Base-by-base conservation (phyloP, 2,329 filamentous ascomycete species). In the Zasmidium citrigriseum region DNA sequence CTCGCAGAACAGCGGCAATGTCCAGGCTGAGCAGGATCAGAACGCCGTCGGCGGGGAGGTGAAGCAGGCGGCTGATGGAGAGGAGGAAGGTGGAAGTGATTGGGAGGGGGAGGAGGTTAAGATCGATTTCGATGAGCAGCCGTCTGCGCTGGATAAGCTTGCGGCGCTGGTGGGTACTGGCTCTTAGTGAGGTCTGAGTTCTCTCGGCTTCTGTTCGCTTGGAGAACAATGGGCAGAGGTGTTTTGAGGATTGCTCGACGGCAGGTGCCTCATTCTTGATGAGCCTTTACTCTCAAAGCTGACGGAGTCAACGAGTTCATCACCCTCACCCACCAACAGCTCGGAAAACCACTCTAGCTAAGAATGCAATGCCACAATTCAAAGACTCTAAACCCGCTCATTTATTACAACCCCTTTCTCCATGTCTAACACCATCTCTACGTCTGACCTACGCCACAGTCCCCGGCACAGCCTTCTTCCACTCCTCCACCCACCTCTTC, bases 401-500 rank as follows among this genome's bases (percentile, higher is more conserved):
- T n/a, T n/a, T n/a, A n/a, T n/a, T n/a, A n/a, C n/a, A n/a, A n/a
- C n/a, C n/a, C n/a, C n/a, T n/a, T n/a, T n/a, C n/a, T n/a, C n/a
- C n/a, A n/a, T n/a, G n/a, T n/a, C n/a, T n/a, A n/a, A n/a, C n/a
- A n/a, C n/a, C n/a, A n/a, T n/a, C n/a, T n/a, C n/a, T n/a, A n/a
- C n/a, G n/a, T n/a, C n/a, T n/a, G n/a, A n/a, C n/a, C n/a, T n/a
- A n/a, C n/a, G n/a, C n/a, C n/a, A 25, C 47, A n/a, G 23, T 23
- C 1, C 21, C 27, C 46, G 38, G 29, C 24, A 16, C 48, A 3
- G 46, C 54, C 10, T 23, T 24, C 54, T 72, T 72, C 84, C 84
- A 87, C 18, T 74, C 70, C 16, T 82, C 74, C 3, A 85, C 83
- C 59, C 76, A 66, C 23, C 60, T 78, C 72, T 83, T 82, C 54